A percentile compares a stretch with the other conserved stretches of the same genome.
These are phyloP conservation scores for Fusarium euwallaceae DNA, from an alignment of 2,329 filamentous ascomycete genomes.

Conservation along the genomic window DNA sequence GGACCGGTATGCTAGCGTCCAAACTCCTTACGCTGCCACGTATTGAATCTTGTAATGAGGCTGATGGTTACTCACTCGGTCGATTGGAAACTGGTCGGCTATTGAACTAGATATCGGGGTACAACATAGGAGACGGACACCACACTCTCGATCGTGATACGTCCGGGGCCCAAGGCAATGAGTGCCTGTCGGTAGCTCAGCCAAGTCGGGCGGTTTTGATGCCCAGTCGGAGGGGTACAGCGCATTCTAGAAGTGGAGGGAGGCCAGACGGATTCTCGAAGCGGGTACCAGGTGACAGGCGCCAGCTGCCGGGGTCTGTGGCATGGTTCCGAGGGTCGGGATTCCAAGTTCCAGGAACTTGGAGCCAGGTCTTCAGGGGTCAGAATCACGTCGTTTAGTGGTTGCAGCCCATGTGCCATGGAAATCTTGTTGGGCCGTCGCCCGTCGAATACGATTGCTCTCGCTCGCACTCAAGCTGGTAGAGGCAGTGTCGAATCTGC, in stretches of 20 bases:
- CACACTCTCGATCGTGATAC: neutral
- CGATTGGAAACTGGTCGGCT: neutral
- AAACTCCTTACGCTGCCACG: slow-evolving; percentile 13
- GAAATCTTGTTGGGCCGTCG: slow-evolving; percentile 15
- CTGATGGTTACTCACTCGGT: slow-evolving; percentile 1
- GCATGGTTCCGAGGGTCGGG: slow-evolving; percentile 16
- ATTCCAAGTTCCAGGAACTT: slow-evolving; percentile 24
- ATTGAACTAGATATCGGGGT: neutral
- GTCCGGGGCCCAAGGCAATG: neutral
- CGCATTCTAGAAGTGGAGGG: slow-evolving; percentile 7
- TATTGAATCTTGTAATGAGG: neutral
- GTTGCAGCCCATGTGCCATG: slow-evolving; percentile 33
- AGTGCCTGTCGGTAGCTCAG: slow-evolving; percentile 5
- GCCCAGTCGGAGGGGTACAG: slow-evolving; percentile 6
- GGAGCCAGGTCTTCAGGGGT: slow-evolving; percentile 21
- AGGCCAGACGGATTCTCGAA: slow-evolving; percentile 13
- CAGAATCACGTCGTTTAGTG: neutral
- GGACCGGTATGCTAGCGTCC: neutral
- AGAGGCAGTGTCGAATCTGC: slow-evolving; percentile 23
- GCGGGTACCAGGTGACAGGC: slow-evolving; percentile 15
- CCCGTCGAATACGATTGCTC: slow-evolving; percentile 5
- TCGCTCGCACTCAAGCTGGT: slow-evolving; percentile 7
- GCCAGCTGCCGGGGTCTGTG: slow-evolving; percentile 14
- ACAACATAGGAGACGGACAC: neutral
- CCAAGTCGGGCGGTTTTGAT: slow-evolving; percentile 4